These are phyloP conservation scores for Candida parachauliodes DNA, from an alignment of 805 yeast genomes.

Conservation along the genomic window DNA sequence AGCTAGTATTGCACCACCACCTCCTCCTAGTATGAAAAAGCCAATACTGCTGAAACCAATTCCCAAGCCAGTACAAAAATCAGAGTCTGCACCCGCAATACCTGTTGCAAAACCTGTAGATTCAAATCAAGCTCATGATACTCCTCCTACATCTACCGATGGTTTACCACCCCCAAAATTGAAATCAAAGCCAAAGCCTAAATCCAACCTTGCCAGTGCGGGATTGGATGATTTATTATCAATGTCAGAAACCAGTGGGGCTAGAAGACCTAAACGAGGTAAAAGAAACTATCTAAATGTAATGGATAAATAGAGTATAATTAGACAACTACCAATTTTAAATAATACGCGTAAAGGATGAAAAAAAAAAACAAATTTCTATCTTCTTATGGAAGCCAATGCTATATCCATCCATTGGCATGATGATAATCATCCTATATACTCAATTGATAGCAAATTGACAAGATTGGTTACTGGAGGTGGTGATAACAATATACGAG, in stretches of 20 bases:
- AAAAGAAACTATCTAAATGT: constrained; percentile 36
- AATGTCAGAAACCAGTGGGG: constrained; percentile 22
- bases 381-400: constrained; percentile 28
- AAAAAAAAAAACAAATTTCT: neutral
- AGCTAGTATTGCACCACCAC: constrained; percentile 65
- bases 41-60: constrained; percentile 6
- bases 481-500: constrained; percentile 86
- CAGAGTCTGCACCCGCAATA: neutral
- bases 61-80: neutral
- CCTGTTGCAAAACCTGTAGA: neutral
- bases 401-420: constrained; percentile 70
- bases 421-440: constrained; percentile 71
- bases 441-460: constrained; percentile 58
- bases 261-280: constrained; percentile 27
- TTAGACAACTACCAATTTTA: too few relatives aligned
- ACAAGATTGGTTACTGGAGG: constrained; percentile 82
- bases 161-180: constrained; percentile 10
- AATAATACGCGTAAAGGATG: neutral
- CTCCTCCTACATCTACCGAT: constrained; percentile 7
- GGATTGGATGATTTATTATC: constrained; percentile 39
- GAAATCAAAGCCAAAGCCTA: constrained; percentile 10
- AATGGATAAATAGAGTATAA: constrained; percentile 18
- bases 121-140: neutral
- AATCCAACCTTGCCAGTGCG: constrained; percentile 33
- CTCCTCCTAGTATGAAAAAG: constrained; percentile 39